phyloP scores from a whole-genome alignment of 2,329 filamentous ascomycete genomes.

The Aspergillus sp. region DNA sequence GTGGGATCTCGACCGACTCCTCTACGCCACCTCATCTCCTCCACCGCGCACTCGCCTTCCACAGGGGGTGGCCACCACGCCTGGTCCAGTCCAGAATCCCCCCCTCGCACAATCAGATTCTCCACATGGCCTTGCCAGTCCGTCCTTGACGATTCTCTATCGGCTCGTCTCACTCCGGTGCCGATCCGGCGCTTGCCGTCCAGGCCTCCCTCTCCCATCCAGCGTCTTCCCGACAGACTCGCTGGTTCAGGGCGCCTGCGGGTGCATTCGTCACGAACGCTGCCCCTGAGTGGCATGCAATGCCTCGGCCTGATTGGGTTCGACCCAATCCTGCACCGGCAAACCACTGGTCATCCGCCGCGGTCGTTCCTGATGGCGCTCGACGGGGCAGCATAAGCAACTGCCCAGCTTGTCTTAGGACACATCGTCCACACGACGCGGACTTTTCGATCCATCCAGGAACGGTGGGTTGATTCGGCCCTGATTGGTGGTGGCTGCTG shows the following conservation, averaged over 20 bases:
- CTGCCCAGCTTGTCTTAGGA: not conserved
- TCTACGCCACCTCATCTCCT: not conserved
- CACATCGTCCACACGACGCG: not conserved
- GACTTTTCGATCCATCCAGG: not conserved
- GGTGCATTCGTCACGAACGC: too few species aligned
- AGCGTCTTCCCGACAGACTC: too few species aligned
- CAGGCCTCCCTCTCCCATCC: not conserved
- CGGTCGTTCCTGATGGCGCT: too few species aligned
- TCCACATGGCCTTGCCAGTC: not conserved
- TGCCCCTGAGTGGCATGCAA: too few species aligned
- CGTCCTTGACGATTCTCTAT: not conserved
- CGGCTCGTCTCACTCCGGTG: not conserved
- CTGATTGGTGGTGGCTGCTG: conserved; percentile 2
- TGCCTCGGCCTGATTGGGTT: not conserved
- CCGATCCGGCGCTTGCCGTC: conserved; percentile 3
- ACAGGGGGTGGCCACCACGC: not conserved
- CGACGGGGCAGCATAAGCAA: not conserved
- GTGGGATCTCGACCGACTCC: not conserved
- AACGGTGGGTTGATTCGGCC: not conserved
- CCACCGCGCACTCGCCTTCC: not conserved
- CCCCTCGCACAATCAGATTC: not conserved
- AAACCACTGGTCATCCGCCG: too few species aligned
- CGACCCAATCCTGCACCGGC: not conserved
- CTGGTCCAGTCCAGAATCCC: too few species aligned
- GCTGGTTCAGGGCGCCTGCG: too few species aligned